phyloP scores from a whole-genome alignment of 2,329 filamentous ascomycete species.

The Penicillium glabrum region DNA sequence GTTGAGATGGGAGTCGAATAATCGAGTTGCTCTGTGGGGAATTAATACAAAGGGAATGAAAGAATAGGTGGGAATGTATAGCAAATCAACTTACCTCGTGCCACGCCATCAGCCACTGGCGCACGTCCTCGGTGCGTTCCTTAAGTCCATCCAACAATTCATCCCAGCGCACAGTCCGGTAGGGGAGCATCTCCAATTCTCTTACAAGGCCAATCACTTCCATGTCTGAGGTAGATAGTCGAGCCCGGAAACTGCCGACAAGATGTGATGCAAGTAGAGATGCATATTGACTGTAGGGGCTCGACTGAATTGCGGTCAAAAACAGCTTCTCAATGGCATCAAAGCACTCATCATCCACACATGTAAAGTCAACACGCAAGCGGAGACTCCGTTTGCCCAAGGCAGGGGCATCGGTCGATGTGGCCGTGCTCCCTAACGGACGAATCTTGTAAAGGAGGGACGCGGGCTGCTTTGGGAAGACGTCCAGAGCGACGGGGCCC shows the following conservation, averaged over 20 bases:
- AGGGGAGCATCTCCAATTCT: slow-evolving; percentile 53
- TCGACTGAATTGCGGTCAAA: slow-evolving; percentile 45
- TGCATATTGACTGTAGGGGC: slow-evolving; percentile 47
- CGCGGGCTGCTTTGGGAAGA: slow-evolving; percentile 80
- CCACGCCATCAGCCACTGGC: slow-evolving; percentile 57
- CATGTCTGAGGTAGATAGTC: slow-evolving; percentile 50
- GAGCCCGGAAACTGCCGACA: slow-evolving; percentile 45
- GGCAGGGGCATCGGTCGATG: slow-evolving; percentile 19
- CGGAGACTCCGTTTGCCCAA: slow-evolving; percentile 37
- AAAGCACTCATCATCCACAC: slow-evolving; percentile 71
- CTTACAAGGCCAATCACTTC: slow-evolving; percentile 56
- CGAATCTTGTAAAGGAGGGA: slow-evolving; percentile 77
- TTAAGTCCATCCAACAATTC: slow-evolving; percentile 53
- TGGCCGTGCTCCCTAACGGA: slow-evolving; percentile 19
- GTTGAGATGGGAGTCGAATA: slow-evolving; percentile 32
- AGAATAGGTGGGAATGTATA: neutral
- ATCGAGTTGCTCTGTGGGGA: slow-evolving; percentile 33
- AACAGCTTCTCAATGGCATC: slow-evolving; percentile 50
- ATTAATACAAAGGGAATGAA: slow-evolving; percentile 14
- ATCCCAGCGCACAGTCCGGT: slow-evolving; percentile 55
- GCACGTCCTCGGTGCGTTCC: slow-evolving; percentile 44
- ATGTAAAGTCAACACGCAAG: slow-evolving; percentile 72
- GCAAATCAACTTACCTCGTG: slow-evolving; percentile 48
- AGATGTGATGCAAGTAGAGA: slow-evolving; percentile 55
- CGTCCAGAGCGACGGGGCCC: slow-evolving; percentile 50